Evolutionary conservation across 257 asterid genomes (phyloP), one percentile per base, ranked within the genome.

Genomic region (Striga asiatica): DNA sequence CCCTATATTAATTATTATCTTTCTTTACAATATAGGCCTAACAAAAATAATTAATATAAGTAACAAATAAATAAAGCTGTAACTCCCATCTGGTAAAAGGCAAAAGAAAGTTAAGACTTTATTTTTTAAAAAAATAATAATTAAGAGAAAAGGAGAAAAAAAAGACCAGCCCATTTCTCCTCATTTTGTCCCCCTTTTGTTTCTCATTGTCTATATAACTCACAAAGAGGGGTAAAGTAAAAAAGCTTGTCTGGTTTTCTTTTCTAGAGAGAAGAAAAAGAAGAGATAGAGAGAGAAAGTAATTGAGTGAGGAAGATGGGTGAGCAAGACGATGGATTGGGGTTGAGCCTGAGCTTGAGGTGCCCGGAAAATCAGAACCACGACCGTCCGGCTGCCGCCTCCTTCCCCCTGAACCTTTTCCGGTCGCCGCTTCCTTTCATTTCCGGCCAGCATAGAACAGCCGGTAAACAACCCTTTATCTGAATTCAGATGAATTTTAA

Each of bases 111-210:
- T n/a, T n/a, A n/a, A n/a, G n/a, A n/a, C n/a, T n/a, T n/a, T n/a
- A n/a, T n/a, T n/a, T n/a, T n/a, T n/a, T n/a, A n/a, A 59, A 64
- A 67, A 64, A 67, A 68, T 1, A 21, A 48, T 0, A 19, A 14
- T 8, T n/a, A n/a, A 21, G 8, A 14, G 4, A 41, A 41, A 41
- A 13, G 5, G 16, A 14, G 3, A 41, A 41, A 41, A 41, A 16
- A 73, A 65, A 62, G 76, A 73, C 74, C 81, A 71, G 32, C 76
- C 81, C 80, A 64, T 70, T 66, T 81, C 83, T 78, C 80, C 76
- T 80, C 94, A 49, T 83, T 77, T 81, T 83, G 92, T 78, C 89
- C 76, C 89, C 78, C 66, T 48, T 50, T 34, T 46, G 34, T 42
- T 13, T 57, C 54, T 65, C 60, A 55, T 43, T 27, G 42, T 56